Conservation (phyloP, 768 basidiomycete genomes). For the Zangia roseola region DNA sequence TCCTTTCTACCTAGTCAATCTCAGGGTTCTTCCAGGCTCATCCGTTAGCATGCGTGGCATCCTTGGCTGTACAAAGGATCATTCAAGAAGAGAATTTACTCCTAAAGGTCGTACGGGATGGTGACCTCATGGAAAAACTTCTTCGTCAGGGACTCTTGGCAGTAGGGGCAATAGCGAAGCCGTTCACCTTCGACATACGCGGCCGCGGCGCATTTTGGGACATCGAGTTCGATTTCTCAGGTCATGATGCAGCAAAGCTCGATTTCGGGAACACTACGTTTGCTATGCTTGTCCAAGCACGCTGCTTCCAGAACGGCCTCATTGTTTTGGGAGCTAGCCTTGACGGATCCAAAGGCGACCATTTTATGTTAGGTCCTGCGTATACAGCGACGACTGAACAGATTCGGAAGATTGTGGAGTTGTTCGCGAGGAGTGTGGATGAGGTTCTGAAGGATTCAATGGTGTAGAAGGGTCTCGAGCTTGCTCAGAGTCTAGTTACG, state of each 20-base stretch:
- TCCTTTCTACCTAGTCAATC: neutral
- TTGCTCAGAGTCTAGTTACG: too few species aligned
- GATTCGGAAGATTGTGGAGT: slow-evolving; percentile 63
- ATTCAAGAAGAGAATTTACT: slow-evolving; percentile 71
- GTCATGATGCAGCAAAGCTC: slow-evolving; percentile 38
- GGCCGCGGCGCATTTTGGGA: slow-evolving; percentile 85
- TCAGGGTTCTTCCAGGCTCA: slow-evolving; percentile 48
- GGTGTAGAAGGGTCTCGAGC: neutral
- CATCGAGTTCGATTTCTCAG: slow-evolving; percentile 74
- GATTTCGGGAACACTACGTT: slow-evolving; percentile 56
- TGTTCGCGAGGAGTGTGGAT: slow-evolving; percentile 66
- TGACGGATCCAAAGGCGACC: slow-evolving; percentile 72
- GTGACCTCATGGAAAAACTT: slow-evolving; percentile 56
- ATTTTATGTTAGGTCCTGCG: slow-evolving; percentile 74
- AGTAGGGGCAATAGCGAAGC: slow-evolving; percentile 56
- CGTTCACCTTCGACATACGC: slow-evolving; percentile 75
- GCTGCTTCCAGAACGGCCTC: slow-evolving; percentile 62
- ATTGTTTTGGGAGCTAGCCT: slow-evolving; percentile 70
- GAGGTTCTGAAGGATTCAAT: slow-evolving; percentile 49
- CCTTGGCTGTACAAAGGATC: slow-evolving; percentile 78
- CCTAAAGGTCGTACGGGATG: slow-evolving; percentile 57
- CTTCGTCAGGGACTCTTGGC: slow-evolving; percentile 54
- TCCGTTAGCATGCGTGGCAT: slow-evolving; percentile 74
- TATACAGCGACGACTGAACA: slow-evolving; percentile 74
- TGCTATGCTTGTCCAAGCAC: slow-evolving; percentile 69